Evolutionary conservation across 768 basidiomycete genomes (phyloP).

Genomic region (Auricularia sp.): DNA sequence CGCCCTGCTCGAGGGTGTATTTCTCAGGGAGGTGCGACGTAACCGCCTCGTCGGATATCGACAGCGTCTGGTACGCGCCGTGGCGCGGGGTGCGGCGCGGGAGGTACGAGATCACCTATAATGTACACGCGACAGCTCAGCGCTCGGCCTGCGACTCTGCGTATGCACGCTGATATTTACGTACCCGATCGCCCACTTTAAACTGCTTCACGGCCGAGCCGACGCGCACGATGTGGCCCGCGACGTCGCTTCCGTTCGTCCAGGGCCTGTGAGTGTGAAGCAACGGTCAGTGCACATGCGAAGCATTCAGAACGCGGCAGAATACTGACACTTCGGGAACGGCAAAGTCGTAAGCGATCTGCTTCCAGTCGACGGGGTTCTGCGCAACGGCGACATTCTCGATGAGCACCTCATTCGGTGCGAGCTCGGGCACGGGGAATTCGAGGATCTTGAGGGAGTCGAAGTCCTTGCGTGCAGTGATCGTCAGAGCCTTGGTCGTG

Average conservation of each 20-base stretch:
- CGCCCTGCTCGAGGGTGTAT: conserved; percentile 4
- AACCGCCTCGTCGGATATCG: neutral
- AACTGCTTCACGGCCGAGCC: conserved; percentile 8
- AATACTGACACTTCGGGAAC: neutral
- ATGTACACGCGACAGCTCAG: neutral
- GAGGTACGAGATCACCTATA: conserved; percentile 1
- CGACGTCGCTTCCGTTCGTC: conserved; percentile 7
- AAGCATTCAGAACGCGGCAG: too few relatives aligned
- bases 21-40: conserved; percentile 1
- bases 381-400: conserved; percentile 9
- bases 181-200: conserved; percentile 8
- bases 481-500: conserved; percentile 7
- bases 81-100: neutral
- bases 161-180: neutral
- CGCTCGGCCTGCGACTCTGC: too few relatives aligned
- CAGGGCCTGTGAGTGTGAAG: neutral
- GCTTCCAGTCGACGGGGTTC: conserved; percentile 11
- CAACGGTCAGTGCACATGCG: neutral
- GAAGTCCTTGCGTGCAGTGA: conserved; percentile 5
- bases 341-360: conserved; percentile 4
- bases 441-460: conserved; percentile 4
- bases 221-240: conserved; percentile 7
- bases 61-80: conserved; percentile 4
- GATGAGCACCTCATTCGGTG: conserved; percentile 4
- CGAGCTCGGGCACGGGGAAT: conserved; percentile 6